Conservation (phyloP, 495 filamentous ascomycete species). For the Recurvomyces mirabilis region DNA sequence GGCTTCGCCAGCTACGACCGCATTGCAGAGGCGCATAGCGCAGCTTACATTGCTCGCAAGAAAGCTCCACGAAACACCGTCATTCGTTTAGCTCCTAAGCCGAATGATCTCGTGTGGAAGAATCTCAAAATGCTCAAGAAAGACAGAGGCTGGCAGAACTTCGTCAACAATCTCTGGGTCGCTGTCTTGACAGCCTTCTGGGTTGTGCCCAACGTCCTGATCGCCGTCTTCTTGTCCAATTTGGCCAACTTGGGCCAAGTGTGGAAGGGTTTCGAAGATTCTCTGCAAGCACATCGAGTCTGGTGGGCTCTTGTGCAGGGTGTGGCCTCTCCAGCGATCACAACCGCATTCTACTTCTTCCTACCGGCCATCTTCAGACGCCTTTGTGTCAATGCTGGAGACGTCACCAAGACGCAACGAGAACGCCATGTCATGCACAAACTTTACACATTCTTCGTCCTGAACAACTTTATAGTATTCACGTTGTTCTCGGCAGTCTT, state of each 20-base stretch:
- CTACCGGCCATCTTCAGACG: slow-evolving; percentile 86
- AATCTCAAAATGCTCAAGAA: slow-evolving; percentile 64
- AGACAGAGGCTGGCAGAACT: slow-evolving; percentile 55
- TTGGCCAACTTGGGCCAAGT: slow-evolving; percentile 65
- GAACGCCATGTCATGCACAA: slow-evolving; percentile 89
- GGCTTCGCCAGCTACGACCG: slow-evolving; percentile 89
- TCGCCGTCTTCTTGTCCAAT: slow-evolving; percentile 85
- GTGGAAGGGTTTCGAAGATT: slow-evolving; percentile 63
- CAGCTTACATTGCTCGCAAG: slow-evolving; percentile 67
- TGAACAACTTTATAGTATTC: slow-evolving; percentile 94
- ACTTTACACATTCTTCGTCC: slow-evolving; percentile 90
- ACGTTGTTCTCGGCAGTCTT: slow-evolving; percentile 76
- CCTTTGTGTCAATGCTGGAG: slow-evolving; percentile 65
- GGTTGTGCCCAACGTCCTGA: slow-evolving; percentile 90
- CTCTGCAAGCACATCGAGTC: slow-evolving; percentile 46
- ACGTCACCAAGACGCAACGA: slow-evolving; percentile 79
- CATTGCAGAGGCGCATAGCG: slow-evolving; percentile 76
- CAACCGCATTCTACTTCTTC: slow-evolving; percentile 76
- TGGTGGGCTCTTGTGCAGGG: slow-evolving; percentile 86
- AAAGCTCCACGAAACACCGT: slow-evolving; percentile 74
- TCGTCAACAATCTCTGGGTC: slow-evolving; percentile 78
- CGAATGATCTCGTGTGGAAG: slow-evolving; percentile 92
- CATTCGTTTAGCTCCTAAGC: slow-evolving; percentile 67
- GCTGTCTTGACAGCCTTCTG: slow-evolving; percentile 70
- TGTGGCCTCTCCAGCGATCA: slow-evolving; percentile 83